Evolutionary conservation across 306 rosid genomes (phyloP), one percentile per base, ranked within the genome.

Genomic region (Trichosanthes cucumerina): DNA sequence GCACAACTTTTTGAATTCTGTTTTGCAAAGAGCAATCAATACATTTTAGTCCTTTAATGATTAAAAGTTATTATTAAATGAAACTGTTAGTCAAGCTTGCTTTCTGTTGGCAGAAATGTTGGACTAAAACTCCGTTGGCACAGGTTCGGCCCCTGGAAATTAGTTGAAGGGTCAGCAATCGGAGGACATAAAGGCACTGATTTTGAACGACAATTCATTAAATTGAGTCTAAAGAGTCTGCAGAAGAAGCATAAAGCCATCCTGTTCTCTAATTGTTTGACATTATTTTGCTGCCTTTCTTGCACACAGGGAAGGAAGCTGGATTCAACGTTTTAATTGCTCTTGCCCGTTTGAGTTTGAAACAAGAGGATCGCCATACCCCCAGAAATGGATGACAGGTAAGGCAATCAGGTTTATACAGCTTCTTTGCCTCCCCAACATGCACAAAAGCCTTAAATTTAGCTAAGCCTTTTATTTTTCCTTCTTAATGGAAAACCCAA

Each of bases 101-200:
- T 74, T 74, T 74, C 63, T 52, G 63, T 50, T 72, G 41, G 78
- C 78, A 50, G 78, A 74, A 74, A 74, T 74, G 62, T 74, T 74
- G 78, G 78, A 52, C 47, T 74, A 18, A 74, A 50, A 50, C 63
- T 31, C 62, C 23, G 41, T 50, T 50, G 63, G 63, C 62, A 9
- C 43, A 46, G 58, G 76, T 71, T 71, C 76, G 52, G 43, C 43
- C 78, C 60, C 63, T 28, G 44, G 18, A 50, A 74, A 74, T 73
- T 47, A 49, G 77, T 73, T 73, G 77, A 73, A 49, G 59, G 63
- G 60, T 31, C 46, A 74, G 39, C 46, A 52, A 50, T 49, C 10
- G 15, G 47, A 50, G 31, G 63, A 52, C 63, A 74, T 50, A 50
- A 74, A 33, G 76, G 63, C 23, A 52, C 44, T 49, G 60, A 49